Percentiles rank a stretch among this genome's conserved stretches.
phyloP scores from a whole-genome alignment of 495 filamentous ascomycete genomes.

The Apodospora peruviana region DNA sequence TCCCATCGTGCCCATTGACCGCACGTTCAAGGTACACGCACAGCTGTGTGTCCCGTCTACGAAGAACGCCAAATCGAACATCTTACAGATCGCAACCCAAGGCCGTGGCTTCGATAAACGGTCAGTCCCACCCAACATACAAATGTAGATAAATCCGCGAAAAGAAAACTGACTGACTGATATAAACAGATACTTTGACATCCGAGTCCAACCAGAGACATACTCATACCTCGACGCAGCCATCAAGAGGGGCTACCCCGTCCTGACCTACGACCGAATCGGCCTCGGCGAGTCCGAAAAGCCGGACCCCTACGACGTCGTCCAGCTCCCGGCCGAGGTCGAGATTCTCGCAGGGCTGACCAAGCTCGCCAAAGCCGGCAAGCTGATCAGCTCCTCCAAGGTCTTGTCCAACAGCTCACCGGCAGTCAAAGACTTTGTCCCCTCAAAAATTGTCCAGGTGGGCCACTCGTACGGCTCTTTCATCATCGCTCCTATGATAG shows the following conservation, averaged over 20 bases:
- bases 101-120: slow-evolving; percentile 50
- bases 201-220: slow-evolving; percentile 45
- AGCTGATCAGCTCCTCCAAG: slow-evolving; percentile 5
- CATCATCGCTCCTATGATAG: slow-evolving; percentile 35
- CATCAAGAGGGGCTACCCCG: slow-evolving; percentile 44
- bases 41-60: slow-evolving; percentile 32
- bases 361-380: slow-evolving; percentile 30
- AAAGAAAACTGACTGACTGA: too few relatives aligned
- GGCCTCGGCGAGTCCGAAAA: slow-evolving; percentile 50
- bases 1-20: slow-evolving; percentile 20
- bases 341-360: slow-evolving; percentile 46
- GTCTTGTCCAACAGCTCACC: slow-evolving; percentile 1
- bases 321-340: slow-evolving; percentile 47
- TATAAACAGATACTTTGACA: slow-evolving; percentile 60
- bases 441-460: slow-evolving; percentile 47
- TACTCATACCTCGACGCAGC: slow-evolving; percentile 51
- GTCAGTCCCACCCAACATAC: too few relatives aligned
- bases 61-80: slow-evolving; percentile 18
- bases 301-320: slow-evolving; percentile 43
- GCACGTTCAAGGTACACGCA: slow-evolving; percentile 33
- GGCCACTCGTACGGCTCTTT: slow-evolving; percentile 48
- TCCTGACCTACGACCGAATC: slow-evolving; percentile 49
- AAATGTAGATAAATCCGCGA: too few relatives aligned
- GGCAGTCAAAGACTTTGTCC: slow-evolving; percentile 10
- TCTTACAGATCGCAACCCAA: slow-evolving; percentile 51